Base-by-base conservation (phyloP, 2,329 filamentous ascomycete genomes). In the Teratosphaeria pseudoeucalypti region DNA sequence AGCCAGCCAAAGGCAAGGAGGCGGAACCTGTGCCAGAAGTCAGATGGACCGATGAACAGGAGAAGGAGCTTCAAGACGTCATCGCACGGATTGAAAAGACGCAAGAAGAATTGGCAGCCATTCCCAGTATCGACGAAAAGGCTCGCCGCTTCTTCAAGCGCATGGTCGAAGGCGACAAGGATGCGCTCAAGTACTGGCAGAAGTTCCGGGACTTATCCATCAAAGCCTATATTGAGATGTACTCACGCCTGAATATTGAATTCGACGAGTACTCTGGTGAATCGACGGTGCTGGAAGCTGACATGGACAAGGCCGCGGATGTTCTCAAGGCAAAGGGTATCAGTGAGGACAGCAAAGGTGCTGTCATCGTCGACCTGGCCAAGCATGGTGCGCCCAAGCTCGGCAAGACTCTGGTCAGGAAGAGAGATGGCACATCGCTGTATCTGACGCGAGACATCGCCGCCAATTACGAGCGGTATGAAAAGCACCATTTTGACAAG, bases 381-480 rank as follows among this genome's bases (percentile, higher is more conserved):
- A 88, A 89, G 69, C 83, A 89, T 68, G 79, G 81, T 6, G 79
- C 80, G 2, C 88, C 85, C 71, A 87, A 86, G 55, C 79, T 89
- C 1, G 86, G 85, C 19, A 85, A 84, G 64, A 85, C 85, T 0
- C 80, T 89, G 39, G 77, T 89, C 54, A 79, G 86, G 64, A 85
- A 84, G 69, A 82, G 85, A 74, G 82, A 85, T 61, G 86, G 86
- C 39, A 87, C 84, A 1, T 83, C 83, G 11, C 79, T 85, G 1
- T 89, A 89, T 71, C 77, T 89, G 39, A 85, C 86, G 32, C 81
- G 87, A 66, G 86, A 89, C 69, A 82, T 89, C 52, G 86, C 83
- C 12, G 84, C 84, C 5, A 84, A 83, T 34, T 71, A 83, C 23
- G 84, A 88, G 72, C 82, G 86, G 70, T 77, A 80, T 59, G 78